These are phyloP conservation scores for Lactifluus hygrophoroides DNA, from an alignment of 768 basidiomycete genomes.

Conservation along the genomic window DNA sequence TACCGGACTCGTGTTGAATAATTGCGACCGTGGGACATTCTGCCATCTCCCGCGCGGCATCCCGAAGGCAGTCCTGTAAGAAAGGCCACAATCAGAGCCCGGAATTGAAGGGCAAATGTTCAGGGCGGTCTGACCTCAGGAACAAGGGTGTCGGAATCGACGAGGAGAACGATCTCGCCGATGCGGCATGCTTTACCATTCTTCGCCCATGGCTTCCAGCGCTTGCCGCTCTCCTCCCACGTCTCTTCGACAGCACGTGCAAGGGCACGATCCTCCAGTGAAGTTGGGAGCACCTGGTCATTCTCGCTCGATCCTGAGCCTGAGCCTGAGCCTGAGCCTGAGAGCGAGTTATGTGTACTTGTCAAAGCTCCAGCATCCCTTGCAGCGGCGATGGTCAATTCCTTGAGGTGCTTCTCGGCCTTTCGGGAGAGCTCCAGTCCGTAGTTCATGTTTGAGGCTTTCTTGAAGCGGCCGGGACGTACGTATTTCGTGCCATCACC, in stretches of 20 bases:
- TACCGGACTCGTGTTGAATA: conserved; percentile 43
- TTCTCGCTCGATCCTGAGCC: conserved; percentile 21
- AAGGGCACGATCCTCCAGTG: conserved; percentile 42
- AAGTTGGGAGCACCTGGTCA: conserved; percentile 27
- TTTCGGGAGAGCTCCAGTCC: conserved; percentile 28
- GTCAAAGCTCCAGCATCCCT: neutral
- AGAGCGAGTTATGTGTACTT: conserved; percentile 24
- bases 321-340: conserved; percentile 22
- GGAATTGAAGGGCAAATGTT: neutral
- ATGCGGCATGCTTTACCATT: conserved; percentile 37
- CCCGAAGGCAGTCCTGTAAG: conserved; percentile 40
- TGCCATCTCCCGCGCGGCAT: conserved; percentile 43
- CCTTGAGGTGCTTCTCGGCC: conserved; percentile 30
- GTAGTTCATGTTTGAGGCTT: conserved; percentile 46
- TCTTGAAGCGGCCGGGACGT: conserved; percentile 44
- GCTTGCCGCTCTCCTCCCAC: conserved; percentile 29
- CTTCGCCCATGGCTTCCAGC: conserved; percentile 28
- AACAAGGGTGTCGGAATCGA: conserved; percentile 45
- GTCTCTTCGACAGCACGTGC: conserved; percentile 46
- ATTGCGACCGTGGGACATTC: conserved; percentile 41
- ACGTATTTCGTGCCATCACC: conserved; percentile 32
- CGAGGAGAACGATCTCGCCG: conserved; percentile 38
- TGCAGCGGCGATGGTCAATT: conserved; percentile 19
- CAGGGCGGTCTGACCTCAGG: conserved; percentile 28
- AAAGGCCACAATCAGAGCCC: conserved; percentile 1